These are phyloP conservation scores for Cicer pinnatifidum DNA, from an alignment of 306 rosid species.

Conservation along the genomic window DNA sequence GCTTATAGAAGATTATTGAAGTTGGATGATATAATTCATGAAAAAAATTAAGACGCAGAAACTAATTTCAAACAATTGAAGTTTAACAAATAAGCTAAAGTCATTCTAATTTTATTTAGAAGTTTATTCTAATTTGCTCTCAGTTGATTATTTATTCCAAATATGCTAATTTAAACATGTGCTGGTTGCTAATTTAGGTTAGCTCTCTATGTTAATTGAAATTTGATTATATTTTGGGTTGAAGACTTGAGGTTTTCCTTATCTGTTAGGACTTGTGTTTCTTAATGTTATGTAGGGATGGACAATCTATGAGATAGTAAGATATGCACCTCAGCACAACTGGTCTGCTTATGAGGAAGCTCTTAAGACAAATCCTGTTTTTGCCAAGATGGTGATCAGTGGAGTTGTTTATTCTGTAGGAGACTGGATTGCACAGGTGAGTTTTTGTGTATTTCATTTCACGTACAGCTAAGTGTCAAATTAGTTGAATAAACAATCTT, in stretches of 20 bases:
- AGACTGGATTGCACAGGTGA: constrained; percentile 98
- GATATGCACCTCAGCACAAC: constrained; percentile 94
- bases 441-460: constrained; percentile 32
- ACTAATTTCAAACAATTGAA: background rate
- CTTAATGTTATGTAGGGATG: constrained; percentile 65
- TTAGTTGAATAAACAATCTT: constrained; percentile 3
- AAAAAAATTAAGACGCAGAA: background rate
- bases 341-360: constrained; percentile 98
- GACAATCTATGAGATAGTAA: constrained; percentile 86
- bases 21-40: background rate
- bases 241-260: constrained; percentile 32
- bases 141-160: background rate
- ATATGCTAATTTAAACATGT: constrained; percentile 2
- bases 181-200: constrained; percentile 4
- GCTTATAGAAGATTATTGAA: background rate
- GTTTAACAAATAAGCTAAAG: background rate
- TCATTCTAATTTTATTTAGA: too few relatives aligned
- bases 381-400: constrained; percentile 96
- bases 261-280: constrained; percentile 33
- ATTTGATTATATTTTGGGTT: background rate
- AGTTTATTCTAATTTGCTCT: background rate
- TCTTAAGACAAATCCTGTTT: constrained; percentile 90
- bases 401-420: constrained; percentile 94
- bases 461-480: constrained; percentile 9
- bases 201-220: background rate